Evolutionary conservation across 768 basidiomycete genomes (phyloP).

Genomic region (Lactifluus rugatus): DNA sequence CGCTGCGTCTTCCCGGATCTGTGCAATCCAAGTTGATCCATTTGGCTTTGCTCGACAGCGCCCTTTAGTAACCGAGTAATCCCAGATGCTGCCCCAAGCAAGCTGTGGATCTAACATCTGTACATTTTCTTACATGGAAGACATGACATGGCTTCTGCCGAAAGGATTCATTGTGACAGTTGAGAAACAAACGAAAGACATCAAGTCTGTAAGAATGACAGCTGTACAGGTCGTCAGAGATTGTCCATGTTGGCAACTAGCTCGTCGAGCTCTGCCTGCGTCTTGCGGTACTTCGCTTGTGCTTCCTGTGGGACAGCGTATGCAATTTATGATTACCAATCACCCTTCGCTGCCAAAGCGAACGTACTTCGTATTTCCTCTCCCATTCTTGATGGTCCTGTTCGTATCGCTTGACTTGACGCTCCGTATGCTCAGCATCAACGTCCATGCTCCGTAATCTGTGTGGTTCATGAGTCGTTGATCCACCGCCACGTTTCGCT

Average conservation of each 20-base stretch:
- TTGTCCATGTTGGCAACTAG: conserved; percentile 13
- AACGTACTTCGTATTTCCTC: conserved; percentile 12
- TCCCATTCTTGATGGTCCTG: conserved; percentile 10
- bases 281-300: conserved; percentile 2
- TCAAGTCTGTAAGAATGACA: neutral
- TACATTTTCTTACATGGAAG: neutral
- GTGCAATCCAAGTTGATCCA: neutral
- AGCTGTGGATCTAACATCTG: neutral
- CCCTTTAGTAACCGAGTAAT: too few species aligned
- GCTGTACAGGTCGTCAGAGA: conserved; percentile 6
- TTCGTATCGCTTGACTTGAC: conserved; percentile 8
- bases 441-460: conserved; percentile 10
- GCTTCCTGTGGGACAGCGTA: conserved; percentile 2
- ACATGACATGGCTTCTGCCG: neutral
- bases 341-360: neutral
- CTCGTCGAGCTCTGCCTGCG: conserved; percentile 12
- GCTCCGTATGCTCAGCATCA: conserved; percentile 9
- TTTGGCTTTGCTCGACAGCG: neutral
- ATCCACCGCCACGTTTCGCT: neutral
- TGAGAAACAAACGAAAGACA: neutral
- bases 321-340: neutral
- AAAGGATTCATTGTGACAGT: neutral
- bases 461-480: neutral
- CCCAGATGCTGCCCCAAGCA: too few species aligned
- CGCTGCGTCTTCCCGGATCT: too few species aligned